Conservation (phyloP, 345 rosid genomes). For the Eucalyptus pauciflora region DNA sequence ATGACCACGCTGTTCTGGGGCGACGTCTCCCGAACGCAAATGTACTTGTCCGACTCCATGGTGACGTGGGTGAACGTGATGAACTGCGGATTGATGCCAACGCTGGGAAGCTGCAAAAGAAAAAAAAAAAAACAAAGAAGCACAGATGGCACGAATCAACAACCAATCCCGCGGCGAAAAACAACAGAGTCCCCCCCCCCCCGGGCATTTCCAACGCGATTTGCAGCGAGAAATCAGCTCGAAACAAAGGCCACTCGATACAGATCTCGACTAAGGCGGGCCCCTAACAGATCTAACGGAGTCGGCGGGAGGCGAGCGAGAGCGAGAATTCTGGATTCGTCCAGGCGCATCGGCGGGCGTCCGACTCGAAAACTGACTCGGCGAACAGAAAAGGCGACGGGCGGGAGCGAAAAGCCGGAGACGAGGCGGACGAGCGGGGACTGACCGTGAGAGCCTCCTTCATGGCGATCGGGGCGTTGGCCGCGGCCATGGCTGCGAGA, state of each 20-base stretch:
- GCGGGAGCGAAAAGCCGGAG: not conserved
- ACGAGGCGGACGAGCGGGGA: not conserved
- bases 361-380: not conserved
- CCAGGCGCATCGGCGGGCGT: not conserved
- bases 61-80: constrained; percentile 76
- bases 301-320: not conserved
- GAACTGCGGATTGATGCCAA: constrained; percentile 71
- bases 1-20: constrained; percentile 79
- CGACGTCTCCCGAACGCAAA: constrained; percentile 83
- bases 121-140: not conserved
- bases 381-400: not conserved
- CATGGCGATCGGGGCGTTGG: constrained; percentile 47
- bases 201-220: not conserved
- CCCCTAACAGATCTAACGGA: not conserved
- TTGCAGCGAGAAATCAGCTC: not conserved
- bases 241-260: not conserved
- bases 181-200: not conserved
- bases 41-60: constrained; percentile 83
- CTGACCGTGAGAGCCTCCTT: constrained; percentile 31
- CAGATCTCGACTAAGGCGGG: not conserved
- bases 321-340: not conserved
- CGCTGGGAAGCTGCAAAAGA: constrained; percentile 47
- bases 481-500: constrained; percentile 35
- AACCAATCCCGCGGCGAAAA: not conserved
- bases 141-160: not conserved